phyloP scores from a whole-genome alignment of 768 basidiomycete genomes.

The Gymnopilus junonius region DNA sequence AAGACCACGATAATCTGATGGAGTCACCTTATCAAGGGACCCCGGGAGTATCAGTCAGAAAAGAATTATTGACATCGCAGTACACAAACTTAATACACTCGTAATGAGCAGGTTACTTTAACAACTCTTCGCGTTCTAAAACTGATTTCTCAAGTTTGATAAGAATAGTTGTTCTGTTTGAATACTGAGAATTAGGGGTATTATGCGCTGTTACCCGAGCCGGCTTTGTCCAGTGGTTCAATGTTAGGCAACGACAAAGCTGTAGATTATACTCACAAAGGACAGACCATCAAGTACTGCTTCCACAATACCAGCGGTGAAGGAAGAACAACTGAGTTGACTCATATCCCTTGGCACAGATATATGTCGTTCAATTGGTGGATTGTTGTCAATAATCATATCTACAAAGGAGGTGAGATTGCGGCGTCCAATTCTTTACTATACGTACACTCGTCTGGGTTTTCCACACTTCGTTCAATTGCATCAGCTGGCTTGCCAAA shows the following conservation, averaged over 20 bases:
- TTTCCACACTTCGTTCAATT: conserved; percentile 95
- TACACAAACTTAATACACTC: neutral
- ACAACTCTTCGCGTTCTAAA: conserved; percentile 89
- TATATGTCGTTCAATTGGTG: conserved; percentile 87
- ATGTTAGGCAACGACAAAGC: neutral
- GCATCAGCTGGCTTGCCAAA: conserved; percentile 95
- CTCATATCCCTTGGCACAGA: conserved; percentile 95
- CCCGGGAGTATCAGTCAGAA: conserved; percentile 9
- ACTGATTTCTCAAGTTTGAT: conserved; percentile 96
- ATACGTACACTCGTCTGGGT: conserved; percentile 84
- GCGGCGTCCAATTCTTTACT: neutral
- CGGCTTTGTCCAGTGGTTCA: conserved; percentile 59
- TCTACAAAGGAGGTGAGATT: conserved; percentile 48
- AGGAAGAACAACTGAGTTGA: conserved; percentile 94
- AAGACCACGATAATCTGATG: neutral
- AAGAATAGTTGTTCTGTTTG: conserved; percentile 91
- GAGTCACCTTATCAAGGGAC: conserved; percentile 10
- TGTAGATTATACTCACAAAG: conserved; percentile 66
- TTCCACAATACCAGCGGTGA: conserved; percentile 96
- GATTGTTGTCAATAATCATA: conserved; percentile 98
- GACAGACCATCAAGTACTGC: conserved; percentile 94
- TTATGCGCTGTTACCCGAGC: conserved; percentile 96
- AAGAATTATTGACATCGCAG: neutral
- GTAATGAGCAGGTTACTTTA: conserved; percentile 56
- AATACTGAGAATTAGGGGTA: conserved; percentile 80